Percentiles rank a stretch among this genome's conserved stretches.
These are phyloP conservation scores for Senna tora DNA, from an alignment of 306 rosid genomes.

Conservation along the genomic window DNA sequence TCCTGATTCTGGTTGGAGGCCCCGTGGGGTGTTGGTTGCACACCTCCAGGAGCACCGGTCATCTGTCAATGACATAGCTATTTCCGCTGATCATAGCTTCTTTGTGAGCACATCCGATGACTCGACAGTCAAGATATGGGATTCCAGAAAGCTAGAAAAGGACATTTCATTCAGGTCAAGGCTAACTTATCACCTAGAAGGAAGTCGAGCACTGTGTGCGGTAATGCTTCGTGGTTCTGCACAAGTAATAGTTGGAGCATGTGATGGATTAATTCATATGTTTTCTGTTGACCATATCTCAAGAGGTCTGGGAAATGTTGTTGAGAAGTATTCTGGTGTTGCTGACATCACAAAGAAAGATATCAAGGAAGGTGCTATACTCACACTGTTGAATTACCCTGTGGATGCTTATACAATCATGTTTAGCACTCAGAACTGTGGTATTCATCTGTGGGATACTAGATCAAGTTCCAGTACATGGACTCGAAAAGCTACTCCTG, in stretches of 20 bases:
- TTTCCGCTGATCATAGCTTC: slow-evolving; percentile 87
- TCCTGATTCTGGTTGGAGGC: slow-evolving; percentile 96
- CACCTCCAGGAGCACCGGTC: slow-evolving; percentile 98
- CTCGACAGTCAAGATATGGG: slow-evolving; percentile 97
- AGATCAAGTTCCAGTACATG: slow-evolving; percentile 78
- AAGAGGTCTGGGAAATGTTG: slow-evolving; percentile 83
- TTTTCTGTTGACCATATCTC: slow-evolving; percentile 92
- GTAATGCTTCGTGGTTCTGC: slow-evolving; percentile 84
- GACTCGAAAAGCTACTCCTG: slow-evolving; percentile 80
- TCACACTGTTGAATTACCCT: slow-evolving; percentile 67
- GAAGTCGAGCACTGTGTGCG: slow-evolving; percentile 88
- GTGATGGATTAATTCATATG: slow-evolving; percentile 87
- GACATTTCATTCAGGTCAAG: slow-evolving; percentile 96
- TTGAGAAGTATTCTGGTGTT: slow-evolving; percentile 92
- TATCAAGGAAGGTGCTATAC: slow-evolving; percentile 88
- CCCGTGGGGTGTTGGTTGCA: slow-evolving; percentile 94
- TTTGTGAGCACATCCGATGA: slow-evolving; percentile 96
- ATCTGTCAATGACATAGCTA: slow-evolving; percentile 87
- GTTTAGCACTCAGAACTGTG: slow-evolving; percentile 93
- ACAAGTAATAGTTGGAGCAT: slow-evolving; percentile 92
- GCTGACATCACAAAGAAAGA: slow-evolving; percentile 91
- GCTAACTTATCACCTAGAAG: slow-evolving; percentile 93
- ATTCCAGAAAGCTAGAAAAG: slow-evolving; percentile 88
- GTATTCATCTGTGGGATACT: slow-evolving; percentile 96
- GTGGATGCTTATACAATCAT: slow-evolving; percentile 64